Percentiles rank a stretch among this genome's conserved stretches.
phyloP scores from a whole-genome alignment of 495 filamentous ascomycete genomes.

The Pyrenula massariospora region DNA sequence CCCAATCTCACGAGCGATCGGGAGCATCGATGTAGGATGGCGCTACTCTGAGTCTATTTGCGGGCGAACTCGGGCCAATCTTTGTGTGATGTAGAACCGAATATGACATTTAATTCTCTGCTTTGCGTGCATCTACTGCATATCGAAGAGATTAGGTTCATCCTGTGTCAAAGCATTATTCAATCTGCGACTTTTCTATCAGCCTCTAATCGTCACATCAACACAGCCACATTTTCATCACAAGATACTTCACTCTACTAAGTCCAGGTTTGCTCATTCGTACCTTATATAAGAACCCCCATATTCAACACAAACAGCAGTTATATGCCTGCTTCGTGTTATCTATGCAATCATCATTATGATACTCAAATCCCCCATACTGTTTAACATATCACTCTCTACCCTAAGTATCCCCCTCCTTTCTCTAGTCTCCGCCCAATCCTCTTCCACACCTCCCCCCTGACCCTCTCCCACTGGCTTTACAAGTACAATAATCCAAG shows the following conservation, averaged over 20 bases:
- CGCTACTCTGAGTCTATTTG: too few relatives aligned
- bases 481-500: conserved; percentile 1
- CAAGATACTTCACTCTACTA: not conserved
- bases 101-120: too few relatives aligned
- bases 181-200: not conserved
- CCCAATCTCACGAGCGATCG: too few relatives aligned
- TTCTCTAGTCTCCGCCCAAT: not conserved
- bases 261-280: not conserved
- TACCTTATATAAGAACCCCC: not conserved
- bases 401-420: not conserved
- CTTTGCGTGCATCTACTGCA: not conserved
- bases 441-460: not conserved
- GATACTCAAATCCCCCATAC: not conserved
- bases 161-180: not conserved
- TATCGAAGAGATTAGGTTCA: not conserved
- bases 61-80: too few relatives aligned
- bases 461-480: conserved; percentile 1
- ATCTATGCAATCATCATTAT: not conserved
- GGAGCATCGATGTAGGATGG: too few relatives aligned
- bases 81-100: too few relatives aligned
- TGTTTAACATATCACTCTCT: not conserved
- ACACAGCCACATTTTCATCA: not conserved
- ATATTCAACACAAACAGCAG: not conserved
- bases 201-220: not conserved
- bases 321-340: not conserved